Conservation (phyloP, 768 basidiomycete genomes). For the Podaxis pistillaris region DNA sequence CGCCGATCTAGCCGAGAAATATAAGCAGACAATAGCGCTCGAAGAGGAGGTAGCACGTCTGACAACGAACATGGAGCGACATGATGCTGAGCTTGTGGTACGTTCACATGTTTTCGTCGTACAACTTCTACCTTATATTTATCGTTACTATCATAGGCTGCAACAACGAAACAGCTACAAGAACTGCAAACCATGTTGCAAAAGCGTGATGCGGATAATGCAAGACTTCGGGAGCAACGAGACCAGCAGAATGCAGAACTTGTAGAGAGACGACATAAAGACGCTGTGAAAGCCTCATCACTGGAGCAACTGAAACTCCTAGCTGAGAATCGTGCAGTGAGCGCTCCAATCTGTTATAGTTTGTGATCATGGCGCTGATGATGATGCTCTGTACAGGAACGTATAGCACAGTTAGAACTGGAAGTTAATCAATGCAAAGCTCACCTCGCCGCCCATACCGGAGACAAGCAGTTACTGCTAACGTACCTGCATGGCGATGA, state of each 20-base stretch:
- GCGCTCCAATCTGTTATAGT: conserved; percentile 14
- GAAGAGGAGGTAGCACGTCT: conserved; percentile 11
- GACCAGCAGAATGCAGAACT: conserved; percentile 67
- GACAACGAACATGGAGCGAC: conserved; percentile 3
- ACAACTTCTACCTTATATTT: background rate
- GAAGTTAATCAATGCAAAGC: conserved; percentile 75
- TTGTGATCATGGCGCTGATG: conserved; percentile 1
- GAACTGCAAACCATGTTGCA: conserved; percentile 60
- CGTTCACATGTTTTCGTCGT: conserved; percentile 20
- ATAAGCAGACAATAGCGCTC: background rate
- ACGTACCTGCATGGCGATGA: conserved; percentile 63
- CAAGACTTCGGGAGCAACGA: conserved; percentile 68
- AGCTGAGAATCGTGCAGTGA: conserved; percentile 58
- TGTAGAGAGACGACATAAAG: conserved; percentile 65
- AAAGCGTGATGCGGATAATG: conserved; percentile 66
- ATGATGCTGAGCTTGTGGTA: conserved; percentile 27
- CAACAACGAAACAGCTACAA: conserved; percentile 29
- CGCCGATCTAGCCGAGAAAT: conserved; percentile 5
- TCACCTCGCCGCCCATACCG: conserved; percentile 70
- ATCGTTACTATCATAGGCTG: background rate
- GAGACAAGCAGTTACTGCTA: conserved; percentile 67
- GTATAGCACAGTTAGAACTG: conserved; percentile 66
- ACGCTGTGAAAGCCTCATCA: conserved; percentile 54
- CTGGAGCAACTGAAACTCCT: conserved; percentile 64
- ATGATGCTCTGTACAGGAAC: conserved; percentile 46